These are phyloP conservation scores for Penicillium sp. DNA, from an alignment of 2,329 filamentous ascomycete genomes.

Conservation along the genomic window DNA sequence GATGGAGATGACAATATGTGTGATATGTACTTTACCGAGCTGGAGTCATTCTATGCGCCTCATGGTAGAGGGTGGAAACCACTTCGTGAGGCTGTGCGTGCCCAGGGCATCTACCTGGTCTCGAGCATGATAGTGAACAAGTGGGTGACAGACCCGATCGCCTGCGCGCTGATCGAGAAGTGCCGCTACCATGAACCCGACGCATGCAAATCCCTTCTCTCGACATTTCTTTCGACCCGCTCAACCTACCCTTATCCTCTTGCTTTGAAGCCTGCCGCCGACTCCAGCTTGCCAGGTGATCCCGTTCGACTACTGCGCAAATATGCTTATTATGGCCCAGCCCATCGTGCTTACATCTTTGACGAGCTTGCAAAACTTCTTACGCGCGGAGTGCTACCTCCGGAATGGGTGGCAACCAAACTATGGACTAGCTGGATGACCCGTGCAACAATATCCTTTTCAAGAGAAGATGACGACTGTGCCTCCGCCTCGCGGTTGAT, in stretches of 20 bases:
- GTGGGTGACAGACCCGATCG: constrained; percentile 36
- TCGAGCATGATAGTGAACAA: constrained; percentile 36
- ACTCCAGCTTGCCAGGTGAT: constrained; percentile 22
- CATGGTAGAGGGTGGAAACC: constrained; percentile 39
- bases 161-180: constrained; percentile 34
- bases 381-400: constrained; percentile 30
- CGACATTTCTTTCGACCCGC: constrained; percentile 31
- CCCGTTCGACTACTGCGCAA: constrained; percentile 32
- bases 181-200: constrained; percentile 35
- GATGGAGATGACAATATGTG: constrained; percentile 40
- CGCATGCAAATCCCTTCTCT: constrained; percentile 36
- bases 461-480: constrained; percentile 34
- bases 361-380: constrained; percentile 38
- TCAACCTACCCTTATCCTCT: constrained; percentile 29
- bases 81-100: constrained; percentile 41
- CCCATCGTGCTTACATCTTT: constrained; percentile 31
- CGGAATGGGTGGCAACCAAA: constrained; percentile 43
- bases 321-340: constrained; percentile 25
- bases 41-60: constrained; percentile 40
- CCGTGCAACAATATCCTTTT: constrained; percentile 38
- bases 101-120: constrained; percentile 41
- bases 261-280: constrained; percentile 24
- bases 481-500: constrained; percentile 32
- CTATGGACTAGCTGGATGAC: constrained; percentile 38
- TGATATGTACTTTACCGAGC: constrained; percentile 42